A percentile compares a stretch with the other conserved stretches of the same genome.
Conservation (phyloP, 352 stramenopile genomes). For the Pythium phragmitis region DNA sequence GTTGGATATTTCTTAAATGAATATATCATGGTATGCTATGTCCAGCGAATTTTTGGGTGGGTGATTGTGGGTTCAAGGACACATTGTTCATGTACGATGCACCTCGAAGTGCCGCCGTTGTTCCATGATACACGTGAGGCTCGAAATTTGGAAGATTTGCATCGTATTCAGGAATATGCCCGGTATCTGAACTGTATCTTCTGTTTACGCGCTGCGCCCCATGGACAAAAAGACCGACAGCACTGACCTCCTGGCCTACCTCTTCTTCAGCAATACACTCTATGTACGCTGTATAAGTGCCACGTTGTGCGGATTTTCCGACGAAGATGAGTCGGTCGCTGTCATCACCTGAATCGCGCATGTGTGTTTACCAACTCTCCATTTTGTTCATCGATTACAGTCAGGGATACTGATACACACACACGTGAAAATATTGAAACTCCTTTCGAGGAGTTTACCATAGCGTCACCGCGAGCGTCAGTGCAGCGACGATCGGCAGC, state of each 20-base stretch:
- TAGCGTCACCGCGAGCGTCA: not conserved
- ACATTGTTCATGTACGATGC: constrained; percentile 8
- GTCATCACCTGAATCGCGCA: no score
- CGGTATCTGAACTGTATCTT: not conserved
- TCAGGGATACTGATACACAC: no score
- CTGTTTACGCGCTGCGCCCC: no score
- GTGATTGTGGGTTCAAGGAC: constrained; percentile 12
- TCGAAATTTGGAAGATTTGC: not conserved
- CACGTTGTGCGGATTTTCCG: no score
- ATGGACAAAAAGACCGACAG: no score
- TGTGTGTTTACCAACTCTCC: no score
- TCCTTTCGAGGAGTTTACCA: not conserved
- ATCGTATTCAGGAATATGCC: constrained; percentile 12
- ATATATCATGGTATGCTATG: not conserved
- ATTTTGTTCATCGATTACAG: no score
- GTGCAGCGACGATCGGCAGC: not conserved
- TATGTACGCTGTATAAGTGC: no score
- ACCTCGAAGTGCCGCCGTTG: not conserved
- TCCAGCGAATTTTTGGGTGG: not conserved
- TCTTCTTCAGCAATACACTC: no score
- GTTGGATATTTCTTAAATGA: not conserved
- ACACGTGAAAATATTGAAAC: not conserved
- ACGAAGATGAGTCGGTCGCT: no score
- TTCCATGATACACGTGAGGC: no score
- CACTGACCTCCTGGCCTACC: no score